Conservation (phyloP, 1,284 basidiomycete species). For the Ustilago cynodontis region DNA sequence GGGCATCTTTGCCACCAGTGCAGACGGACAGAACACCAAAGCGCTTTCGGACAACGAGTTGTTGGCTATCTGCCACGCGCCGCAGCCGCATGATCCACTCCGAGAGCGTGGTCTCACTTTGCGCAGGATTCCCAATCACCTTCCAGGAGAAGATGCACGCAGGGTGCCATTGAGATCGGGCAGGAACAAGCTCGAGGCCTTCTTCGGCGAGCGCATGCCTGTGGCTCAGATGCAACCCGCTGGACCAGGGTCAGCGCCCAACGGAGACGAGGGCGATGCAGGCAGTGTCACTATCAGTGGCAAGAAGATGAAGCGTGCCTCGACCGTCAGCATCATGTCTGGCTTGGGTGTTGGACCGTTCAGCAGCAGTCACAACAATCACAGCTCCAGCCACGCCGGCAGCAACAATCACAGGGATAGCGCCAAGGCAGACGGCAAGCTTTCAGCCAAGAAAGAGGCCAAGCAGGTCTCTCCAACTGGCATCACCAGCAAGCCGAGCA, state of each 20-base stretch:
- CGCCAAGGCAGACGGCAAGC: conserved; percentile 17
- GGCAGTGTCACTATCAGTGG: conserved; percentile 62
- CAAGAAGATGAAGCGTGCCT: conserved; percentile 88
- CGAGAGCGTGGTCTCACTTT: conserved; percentile 86
- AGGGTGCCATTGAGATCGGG: conserved; percentile 40
- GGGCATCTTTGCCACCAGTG: conserved; percentile 63
- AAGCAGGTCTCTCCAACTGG: conserved; percentile 24
- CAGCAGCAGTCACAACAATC: conserved; percentile 26
- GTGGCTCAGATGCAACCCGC: conserved; percentile 50
- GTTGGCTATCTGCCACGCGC: conserved; percentile 84
- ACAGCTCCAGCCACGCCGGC: conserved; percentile 3
- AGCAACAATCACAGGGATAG: conserved; percentile 5
- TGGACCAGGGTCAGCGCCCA: conserved; percentile 66
- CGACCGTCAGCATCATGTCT: conserved; percentile 91
- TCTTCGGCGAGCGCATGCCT: conserved; percentile 75
- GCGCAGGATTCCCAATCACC: conserved; percentile 52
- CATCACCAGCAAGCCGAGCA: conserved; percentile 66
- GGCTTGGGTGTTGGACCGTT: conserved; percentile 75
- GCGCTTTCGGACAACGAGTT: conserved; percentile 75
- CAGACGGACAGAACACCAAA: conserved; percentile 61
- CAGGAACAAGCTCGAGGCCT: conserved; percentile 72
- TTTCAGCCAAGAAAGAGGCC: conserved; percentile 27
- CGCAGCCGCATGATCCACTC: conserved; percentile 80
- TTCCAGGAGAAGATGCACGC: conserved; percentile 46
- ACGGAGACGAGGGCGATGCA: conserved; percentile 48